Evolutionary conservation across 225 moss, liverwort and hornwort genomes (phyloP).

Genomic region (Pseudisothecium myosuroides): DNA sequence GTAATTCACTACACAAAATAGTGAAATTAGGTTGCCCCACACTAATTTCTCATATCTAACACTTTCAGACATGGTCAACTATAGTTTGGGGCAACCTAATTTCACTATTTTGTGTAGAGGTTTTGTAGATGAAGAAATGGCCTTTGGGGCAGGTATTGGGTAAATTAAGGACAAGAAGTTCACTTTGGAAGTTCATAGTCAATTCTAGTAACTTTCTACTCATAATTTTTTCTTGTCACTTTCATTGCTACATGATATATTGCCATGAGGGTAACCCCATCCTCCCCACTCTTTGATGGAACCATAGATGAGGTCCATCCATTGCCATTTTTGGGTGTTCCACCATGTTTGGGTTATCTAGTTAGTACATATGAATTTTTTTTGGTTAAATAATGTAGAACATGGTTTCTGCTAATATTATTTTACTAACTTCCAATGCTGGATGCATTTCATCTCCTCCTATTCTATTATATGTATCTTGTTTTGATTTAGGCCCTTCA

Average conservation of each 20-base stretch:
- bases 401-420: not conserved
- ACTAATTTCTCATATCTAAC: too few species aligned
- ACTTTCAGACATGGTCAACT: too few species aligned
- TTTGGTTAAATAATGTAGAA: too few species aligned
- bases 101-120: too few species aligned
- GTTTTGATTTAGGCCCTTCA: too few species aligned
- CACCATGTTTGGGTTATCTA: not conserved
- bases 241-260: not conserved
- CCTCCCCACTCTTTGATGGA: fast-evolving
- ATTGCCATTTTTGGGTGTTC: too few species aligned
- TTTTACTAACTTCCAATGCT: not conserved
- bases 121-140: not conserved
- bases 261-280: not conserved
- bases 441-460: not conserved
- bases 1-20: too few species aligned
- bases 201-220: not conserved
- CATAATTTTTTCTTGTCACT: not conserved
- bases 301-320: not conserved
- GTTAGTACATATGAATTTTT: not conserved
- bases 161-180: not conserved
- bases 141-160: fast-evolving
- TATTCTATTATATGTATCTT: not conserved
- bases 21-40: too few species aligned
- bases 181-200: not conserved
- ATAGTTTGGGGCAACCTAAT: too few species aligned